A percentile compares a stretch with the other conserved stretches of the same genome.
phyloP scores from a whole-genome alignment of 2,329 filamentous ascomycete species.

The Xylaria sp. region DNA sequence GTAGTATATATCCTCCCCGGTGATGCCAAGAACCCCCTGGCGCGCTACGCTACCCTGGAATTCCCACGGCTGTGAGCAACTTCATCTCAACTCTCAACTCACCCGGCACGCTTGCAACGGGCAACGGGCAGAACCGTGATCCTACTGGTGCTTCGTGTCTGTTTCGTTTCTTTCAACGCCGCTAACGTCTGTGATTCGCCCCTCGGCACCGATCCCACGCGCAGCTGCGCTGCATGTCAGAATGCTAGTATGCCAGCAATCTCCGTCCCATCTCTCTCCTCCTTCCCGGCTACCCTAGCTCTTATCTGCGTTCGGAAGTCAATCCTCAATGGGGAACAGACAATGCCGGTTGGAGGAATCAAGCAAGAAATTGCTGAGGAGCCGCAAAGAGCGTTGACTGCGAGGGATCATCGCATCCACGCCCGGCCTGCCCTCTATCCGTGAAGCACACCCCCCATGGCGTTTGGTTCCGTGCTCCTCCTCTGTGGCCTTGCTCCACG shows the following conservation, averaged over 20 bases:
- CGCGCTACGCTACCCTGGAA: constrained; percentile 24
- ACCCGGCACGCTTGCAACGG: constrained; percentile 32
- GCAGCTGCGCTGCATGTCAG: constrained; percentile 3
- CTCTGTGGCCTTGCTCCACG: constrained; percentile 21
- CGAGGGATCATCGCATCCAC: constrained; percentile 42
- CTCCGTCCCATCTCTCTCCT: constrained; percentile 27
- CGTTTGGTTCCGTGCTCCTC: constrained; percentile 32
- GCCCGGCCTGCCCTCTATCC: constrained; percentile 49
- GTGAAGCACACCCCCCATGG: constrained; percentile 44
- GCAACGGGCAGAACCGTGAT: not conserved
- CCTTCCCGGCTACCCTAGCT: constrained; percentile 29
- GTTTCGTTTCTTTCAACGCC: constrained; percentile 45
- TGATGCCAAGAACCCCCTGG: constrained; percentile 37
- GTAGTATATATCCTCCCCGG: constrained; percentile 1
- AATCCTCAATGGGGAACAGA: constrained; percentile 28
- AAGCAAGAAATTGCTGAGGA: constrained; percentile 41
- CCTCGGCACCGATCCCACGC: constrained; percentile 14
- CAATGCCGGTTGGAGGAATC: constrained; percentile 29
- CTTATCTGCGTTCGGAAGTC: constrained; percentile 42
- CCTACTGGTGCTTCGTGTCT: constrained; percentile 41
- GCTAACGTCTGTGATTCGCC: constrained; percentile 24
- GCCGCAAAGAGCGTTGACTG: constrained; percentile 36
- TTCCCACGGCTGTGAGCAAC: constrained; percentile 37
- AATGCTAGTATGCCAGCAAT: not conserved
- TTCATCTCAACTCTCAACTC: constrained; percentile 45